Evolutionary conservation across 768 basidiomycete genomes (phyloP), one percentile per base, ranked within the genome.

Genomic region (Floccularia luteovirens): DNA sequence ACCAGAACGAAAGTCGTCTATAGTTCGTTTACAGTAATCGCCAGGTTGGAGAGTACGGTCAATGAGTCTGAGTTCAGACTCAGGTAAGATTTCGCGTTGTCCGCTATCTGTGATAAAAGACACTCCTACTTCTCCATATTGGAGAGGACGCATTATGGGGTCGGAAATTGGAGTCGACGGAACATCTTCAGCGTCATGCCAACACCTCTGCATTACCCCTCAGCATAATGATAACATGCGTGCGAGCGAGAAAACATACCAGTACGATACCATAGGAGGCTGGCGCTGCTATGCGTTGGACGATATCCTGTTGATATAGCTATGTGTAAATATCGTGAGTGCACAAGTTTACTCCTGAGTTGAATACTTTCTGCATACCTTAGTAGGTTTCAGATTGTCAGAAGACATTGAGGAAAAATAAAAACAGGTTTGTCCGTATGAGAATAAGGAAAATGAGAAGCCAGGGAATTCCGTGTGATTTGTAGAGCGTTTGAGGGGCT

Each of bases 131-230:
- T 92, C 90, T 28, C 90, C 90, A 39, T 73, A 78, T 38, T 69
- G 52, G 16, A 92, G 72, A 7, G 80, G 78, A 33, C 89, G 72
- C 71, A 88, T 77, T 38, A 90, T 67, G 10, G 86, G 83, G 58
- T 90, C 85, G 17, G 39, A 31, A 30, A 66, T 49, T 41, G 67
- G 51, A 24, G 63, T 60, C 20, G 67, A 61, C 23, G 69, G 70
- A 11, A 75, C 54, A 43, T 89, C 87, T 47, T 92, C 89, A 7
- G 80, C 78, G 56, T 91, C 88, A 46, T 88, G 82, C 90, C 90
- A 92, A 51, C 82, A 88, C 61, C 87, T 77, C 90, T 92, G 54
- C 6, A 38, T 27, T n/a, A 31, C 2, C 21, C 31, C 8, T 38
- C 23, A 47, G 8, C 38, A 31, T 11, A 28, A n/a, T 20, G n/a